Conservation (phyloP, 495 filamentous ascomycete genomes). For the Penicillium lividum region DNA sequence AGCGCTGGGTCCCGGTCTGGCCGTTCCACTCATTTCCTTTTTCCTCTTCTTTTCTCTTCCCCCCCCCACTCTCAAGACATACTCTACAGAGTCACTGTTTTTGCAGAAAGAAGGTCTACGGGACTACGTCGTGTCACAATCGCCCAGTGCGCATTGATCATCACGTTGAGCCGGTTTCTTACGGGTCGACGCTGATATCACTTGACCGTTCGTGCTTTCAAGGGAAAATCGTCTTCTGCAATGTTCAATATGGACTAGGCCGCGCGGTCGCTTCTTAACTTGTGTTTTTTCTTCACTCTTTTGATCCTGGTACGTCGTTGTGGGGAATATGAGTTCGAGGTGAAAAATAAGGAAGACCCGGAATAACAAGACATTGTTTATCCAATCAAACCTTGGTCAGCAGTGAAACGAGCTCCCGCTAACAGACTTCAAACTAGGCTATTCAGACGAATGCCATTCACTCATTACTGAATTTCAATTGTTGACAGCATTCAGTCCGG, state of each 20-base stretch:
- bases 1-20: conserved; percentile 25
- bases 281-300: conserved; percentile 14
- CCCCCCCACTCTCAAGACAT: conserved; percentile 11
- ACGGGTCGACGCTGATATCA: conserved; percentile 17
- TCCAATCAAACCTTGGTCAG: background rate
- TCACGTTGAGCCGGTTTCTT: conserved; percentile 14
- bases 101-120: background rate
- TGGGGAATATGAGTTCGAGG: background rate
- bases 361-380: background rate
- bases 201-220: background rate
- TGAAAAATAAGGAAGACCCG: background rate
- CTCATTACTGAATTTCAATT: conserved; percentile 13
- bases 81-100: conserved; percentile 7
- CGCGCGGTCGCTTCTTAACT: conserved; percentile 7
- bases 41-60: conserved; percentile 14
- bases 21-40: conserved; percentile 17
- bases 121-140: conserved; percentile 5
- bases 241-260: conserved; percentile 25
- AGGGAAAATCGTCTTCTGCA: conserved; percentile 5
- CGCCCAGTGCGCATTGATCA: conserved; percentile 11
- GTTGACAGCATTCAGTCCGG: conserved; percentile 7
- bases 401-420: background rate
- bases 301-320: conserved; percentile 18
- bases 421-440: background rate
- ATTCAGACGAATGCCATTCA: conserved; percentile 13